Base-by-base conservation (phyloP, 202 grass and related monocot species). In the Dendrocalamus latiflorus region DNA sequence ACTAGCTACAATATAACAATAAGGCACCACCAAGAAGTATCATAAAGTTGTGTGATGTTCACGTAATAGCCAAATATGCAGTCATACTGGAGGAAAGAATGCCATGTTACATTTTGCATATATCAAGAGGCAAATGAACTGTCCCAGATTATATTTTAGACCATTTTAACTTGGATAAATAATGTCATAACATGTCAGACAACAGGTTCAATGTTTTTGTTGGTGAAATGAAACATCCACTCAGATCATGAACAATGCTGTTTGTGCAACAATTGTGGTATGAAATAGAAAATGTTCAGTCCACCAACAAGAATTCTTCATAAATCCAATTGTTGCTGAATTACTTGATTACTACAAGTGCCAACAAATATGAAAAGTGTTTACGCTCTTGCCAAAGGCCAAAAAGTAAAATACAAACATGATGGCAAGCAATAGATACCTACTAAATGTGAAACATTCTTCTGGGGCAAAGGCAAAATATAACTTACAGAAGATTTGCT, bases 341-440 rank as follows among this genome's bases (percentile, higher is more conserved):
- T 9, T 70, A 42, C 62, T 69, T 7, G 37, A 18, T 8, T 42
- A 21, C 18, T 26, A 73, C 13, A 54, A 33, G 39, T 73, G 21
- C 70, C 34, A 64, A 76, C 28, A 70, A 76, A 39, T 68, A 69
- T 61, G 37, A 4, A 16, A 59, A 75, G 18, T 21, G 33, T 43
- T 30, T 54, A 41, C 25, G 9, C 13, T 62, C 39, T 43, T 14
- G 6, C 75, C 17, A 36, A 68, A 74, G 33, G 59, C 1, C 48
- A 67, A 81, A 65, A 64, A 20, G 47, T 69, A 85, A 50, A 69
- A 30, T 6, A 53, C 50, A 86, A 80, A 42, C 38, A 76, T 30
- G 17, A 44, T 44, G 36, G 72, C 60, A 68, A 41, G 49, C 30
- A 71, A 72, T 37, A 85, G 10, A 18, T 51, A 60, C 38, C 72